A percentile compares a stretch with the other conserved stretches of the same genome.
These are phyloP conservation scores for Trichoderma atrobrunneum DNA, from an alignment of 2,329 filamentous ascomycete genomes.

Conservation along the genomic window DNA sequence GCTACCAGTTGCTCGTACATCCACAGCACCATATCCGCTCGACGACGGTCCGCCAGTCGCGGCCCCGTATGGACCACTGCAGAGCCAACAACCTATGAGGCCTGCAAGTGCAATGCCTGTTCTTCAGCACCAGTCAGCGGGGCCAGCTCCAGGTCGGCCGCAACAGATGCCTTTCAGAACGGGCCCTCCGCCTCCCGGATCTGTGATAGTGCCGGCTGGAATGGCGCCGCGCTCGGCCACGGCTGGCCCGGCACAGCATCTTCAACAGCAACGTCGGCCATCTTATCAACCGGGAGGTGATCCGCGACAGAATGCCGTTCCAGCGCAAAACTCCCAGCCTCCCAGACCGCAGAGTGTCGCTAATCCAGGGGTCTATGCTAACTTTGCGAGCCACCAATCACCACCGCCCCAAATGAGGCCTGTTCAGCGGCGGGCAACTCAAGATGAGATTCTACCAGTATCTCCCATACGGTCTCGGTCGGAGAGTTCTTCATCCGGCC, in stretches of 20 bases:
- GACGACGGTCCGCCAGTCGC: slow-evolving; percentile 8
- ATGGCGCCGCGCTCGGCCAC: slow-evolving; percentile 2
- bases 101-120: slow-evolving; percentile 20
- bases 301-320: not conserved
- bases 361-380: not conserved
- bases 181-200: not conserved
- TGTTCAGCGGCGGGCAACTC: slow-evolving; percentile 10
- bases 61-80: not conserved
- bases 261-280: slow-evolving; percentile 10
- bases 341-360: slow-evolving; percentile 13
- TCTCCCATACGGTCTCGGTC: slow-evolving; percentile 20
- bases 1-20: not conserved
- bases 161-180: slow-evolving; percentile 10
- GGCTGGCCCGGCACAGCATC: slow-evolving; percentile 1
- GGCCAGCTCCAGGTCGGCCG: not conserved
- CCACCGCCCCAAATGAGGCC: not conserved
- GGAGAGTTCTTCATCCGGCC: slow-evolving; percentile 21
- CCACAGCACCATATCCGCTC: slow-evolving; percentile 11
- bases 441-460: slow-evolving; percentile 19
- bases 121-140: not conserved
- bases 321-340: not conserved
- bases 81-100: slow-evolving; percentile 11
- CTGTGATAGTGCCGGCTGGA: slow-evolving; percentile 2
- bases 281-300: not conserved
- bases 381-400: not conserved